These are phyloP conservation scores for Pseudonectria foliicola DNA, from an alignment of 2,329 filamentous ascomycete genomes.

Conservation along the genomic window DNA sequence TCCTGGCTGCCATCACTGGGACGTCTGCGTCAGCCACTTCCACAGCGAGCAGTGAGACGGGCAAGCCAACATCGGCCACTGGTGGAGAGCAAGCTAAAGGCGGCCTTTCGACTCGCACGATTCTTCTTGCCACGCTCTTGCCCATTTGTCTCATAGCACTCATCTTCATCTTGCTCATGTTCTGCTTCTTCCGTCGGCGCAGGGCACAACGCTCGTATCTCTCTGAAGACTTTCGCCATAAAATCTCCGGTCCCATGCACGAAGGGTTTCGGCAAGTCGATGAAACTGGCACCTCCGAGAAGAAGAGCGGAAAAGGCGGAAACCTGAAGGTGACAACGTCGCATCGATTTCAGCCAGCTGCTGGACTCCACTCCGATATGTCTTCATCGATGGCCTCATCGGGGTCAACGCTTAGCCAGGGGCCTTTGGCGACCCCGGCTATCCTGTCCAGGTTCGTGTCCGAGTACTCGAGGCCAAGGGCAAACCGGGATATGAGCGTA, in stretches of 20 bases:
- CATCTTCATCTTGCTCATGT: conserved; percentile 27
- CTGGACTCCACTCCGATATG: conserved; percentile 16
- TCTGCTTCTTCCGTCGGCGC: conserved; percentile 26
- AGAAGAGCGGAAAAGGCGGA: conserved; percentile 14
- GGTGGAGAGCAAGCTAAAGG: conserved; percentile 7
- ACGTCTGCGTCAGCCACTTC: conserved; percentile 17
- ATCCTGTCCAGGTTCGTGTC: conserved; percentile 19
- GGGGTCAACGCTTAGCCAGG: conserved; percentile 22
- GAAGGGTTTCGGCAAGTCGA: conserved; percentile 20
- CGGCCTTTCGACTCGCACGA: conserved; percentile 24
- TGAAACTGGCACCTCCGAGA: conserved; percentile 17
- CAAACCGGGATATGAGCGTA: conserved; percentile 14
- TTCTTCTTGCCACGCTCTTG: conserved; percentile 38
- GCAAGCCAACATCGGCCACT: conserved; percentile 10
- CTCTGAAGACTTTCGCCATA: conserved; percentile 23
- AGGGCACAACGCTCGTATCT: conserved; percentile 22
- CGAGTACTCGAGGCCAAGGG: conserved; percentile 15
- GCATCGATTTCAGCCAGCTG: conserved; percentile 10
- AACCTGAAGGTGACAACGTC: conserved; percentile 4
- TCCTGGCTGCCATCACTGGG: conserved; percentile 22
- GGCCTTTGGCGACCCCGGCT: conserved; percentile 13
- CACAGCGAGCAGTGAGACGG: conserved; percentile 16
- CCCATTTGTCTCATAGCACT: conserved; percentile 32
- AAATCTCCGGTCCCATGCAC: conserved; percentile 26
- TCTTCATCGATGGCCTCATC: conserved; percentile 16